Base-by-base conservation (phyloP, 345 rosid species). In the Hevea brasiliensis region DNA sequence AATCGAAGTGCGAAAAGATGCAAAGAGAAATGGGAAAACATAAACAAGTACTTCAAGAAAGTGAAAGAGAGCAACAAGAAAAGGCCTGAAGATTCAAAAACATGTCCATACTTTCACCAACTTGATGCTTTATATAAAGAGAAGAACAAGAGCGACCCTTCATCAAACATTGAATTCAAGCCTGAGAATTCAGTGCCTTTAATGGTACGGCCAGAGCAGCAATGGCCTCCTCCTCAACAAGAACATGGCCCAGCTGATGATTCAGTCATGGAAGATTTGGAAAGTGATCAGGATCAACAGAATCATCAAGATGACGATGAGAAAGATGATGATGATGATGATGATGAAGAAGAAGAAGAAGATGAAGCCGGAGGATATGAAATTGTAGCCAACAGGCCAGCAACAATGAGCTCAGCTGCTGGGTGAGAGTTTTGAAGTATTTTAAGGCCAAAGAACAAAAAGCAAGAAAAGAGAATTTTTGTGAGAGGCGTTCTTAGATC, bases 21-120 rank as follows among this genome's bases (percentile, higher is more conserved):
- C 85, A 90, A 90, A 69, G 95, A 90, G 80, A 90, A 90, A 67
- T 90, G 91, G 96, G 96, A 90, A 73, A 90, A 90, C 76, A 90
- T 90, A 5, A 90, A 90, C 82, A 90, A 90, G 72, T 90, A 90
- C 71, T 90, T 84, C 89, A 90, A 90, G 88, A 90, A 85, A 75
- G 96, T 88, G 63, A 90, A 88, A 67, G 95, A 90, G 72, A 88
- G 92, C 81, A 88, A 81, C 85, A 88, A 83, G 80, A 83, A 78
- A 81, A 85, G 96, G 62, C 92, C 91, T 1, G 85, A 88, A 70
- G 95, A 88, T 72, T 90, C 95, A 12, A 90, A 90, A 74, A 90
- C 95, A 44, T 90, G 95, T 62, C 95, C 95, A 18, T 90, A 90
- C 69, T 90, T 88, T 75, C 89, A 88, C 65, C 90, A 85, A 71